Evolutionary conservation across 2,329 filamentous ascomycete species (phyloP), one percentile per base, ranked within the genome.

Genomic region (Taxawa tesnikishii): DNA sequence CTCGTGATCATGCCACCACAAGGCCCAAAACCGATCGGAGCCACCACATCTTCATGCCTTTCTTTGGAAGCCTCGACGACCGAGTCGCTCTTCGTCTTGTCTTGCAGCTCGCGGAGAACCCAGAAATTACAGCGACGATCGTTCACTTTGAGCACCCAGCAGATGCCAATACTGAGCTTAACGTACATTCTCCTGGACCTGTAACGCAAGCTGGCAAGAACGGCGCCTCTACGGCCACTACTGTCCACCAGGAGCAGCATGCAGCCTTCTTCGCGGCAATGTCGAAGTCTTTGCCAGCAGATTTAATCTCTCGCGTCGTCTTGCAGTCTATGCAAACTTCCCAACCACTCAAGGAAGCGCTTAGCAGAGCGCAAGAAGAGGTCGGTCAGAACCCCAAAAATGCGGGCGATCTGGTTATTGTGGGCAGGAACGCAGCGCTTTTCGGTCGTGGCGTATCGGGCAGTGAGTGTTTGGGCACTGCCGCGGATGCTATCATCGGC

Each of bases 1-100:
- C 67, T 18, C 59, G 63, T n/a, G 73, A 79, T 32, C 33, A 34
- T 13, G 59, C 68, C 0, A 58, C 69, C 13, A 60, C 68, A 31
- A 49, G 49, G 1, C 73, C 79, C 1, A 66, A 76, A 4, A 62
- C 66, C 5, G 73, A 83, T 46, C 77, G 75, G 38, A 75, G 73
- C 21, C 84, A 93, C 50, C 84, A 88, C 50, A 69, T 96, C 42
- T 87, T 93, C 51, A 65, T 93, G 33, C 80, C 87, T 0, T 96
- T 84, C 57, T 77, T 94, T 37, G 87, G 88, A 12, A 83, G 83
- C 6, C 60, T 66, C 1, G 90, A 98, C 48, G 88, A 94, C 48
- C 71, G 75, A 6, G 73, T 79, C 4, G 87, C 85, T 0, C 66
- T 96, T 1, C 68, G 77, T 1, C 72, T 96, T 15, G 79, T 88